A percentile compares a stretch with the other conserved stretches of the same genome.
phyloP scores from a whole-genome alignment of 2,329 filamentous ascomycete genomes.

The Dactylellina haptotyla region DNA sequence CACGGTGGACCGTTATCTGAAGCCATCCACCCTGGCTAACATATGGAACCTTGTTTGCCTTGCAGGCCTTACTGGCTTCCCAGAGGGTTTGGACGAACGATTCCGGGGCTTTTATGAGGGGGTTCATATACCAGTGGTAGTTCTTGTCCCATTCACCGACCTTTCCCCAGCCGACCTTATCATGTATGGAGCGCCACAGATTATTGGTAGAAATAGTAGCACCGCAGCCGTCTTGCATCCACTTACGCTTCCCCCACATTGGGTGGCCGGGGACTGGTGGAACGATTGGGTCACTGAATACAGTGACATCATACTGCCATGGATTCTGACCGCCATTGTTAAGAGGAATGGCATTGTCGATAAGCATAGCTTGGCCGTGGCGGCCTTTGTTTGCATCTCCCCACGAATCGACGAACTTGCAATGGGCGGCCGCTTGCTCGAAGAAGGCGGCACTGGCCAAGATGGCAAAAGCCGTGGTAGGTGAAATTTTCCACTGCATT shows the following conservation, averaged over 20 bases:
- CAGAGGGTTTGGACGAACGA: slow-evolving; percentile 16
- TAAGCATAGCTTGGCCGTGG: neutral
- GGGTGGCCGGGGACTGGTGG: neutral
- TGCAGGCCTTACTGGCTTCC: slow-evolving; percentile 1
- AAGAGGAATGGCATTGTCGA: neutral
- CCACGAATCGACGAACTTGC: slow-evolving; percentile 4
- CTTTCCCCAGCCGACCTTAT: neutral
- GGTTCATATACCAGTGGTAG: slow-evolving; percentile 6
- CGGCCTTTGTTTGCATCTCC: neutral
- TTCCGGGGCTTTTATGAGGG: neutral
- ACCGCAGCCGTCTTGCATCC: slow-evolving; percentile 11
- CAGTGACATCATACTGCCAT: slow-evolving; percentile 6
- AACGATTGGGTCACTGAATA: slow-evolving; percentile 29
- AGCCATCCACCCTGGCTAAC: slow-evolving; percentile 18
- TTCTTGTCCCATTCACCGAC: neutral
- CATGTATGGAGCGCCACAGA: neutral
- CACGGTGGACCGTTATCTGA: slow-evolving; percentile 2
- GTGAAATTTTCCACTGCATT: neutral
- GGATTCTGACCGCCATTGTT: neutral
- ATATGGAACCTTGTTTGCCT: neutral
- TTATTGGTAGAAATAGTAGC: slow-evolving; percentile 6
- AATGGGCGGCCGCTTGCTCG: slow-evolving; percentile 6
- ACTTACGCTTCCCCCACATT: neutral
- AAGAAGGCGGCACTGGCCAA: neutral
- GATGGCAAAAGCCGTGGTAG: neutral